Base-by-base conservation (phyloP, 2,329 filamentous ascomycete species). In the Neofusicoccum umdonicola region DNA sequence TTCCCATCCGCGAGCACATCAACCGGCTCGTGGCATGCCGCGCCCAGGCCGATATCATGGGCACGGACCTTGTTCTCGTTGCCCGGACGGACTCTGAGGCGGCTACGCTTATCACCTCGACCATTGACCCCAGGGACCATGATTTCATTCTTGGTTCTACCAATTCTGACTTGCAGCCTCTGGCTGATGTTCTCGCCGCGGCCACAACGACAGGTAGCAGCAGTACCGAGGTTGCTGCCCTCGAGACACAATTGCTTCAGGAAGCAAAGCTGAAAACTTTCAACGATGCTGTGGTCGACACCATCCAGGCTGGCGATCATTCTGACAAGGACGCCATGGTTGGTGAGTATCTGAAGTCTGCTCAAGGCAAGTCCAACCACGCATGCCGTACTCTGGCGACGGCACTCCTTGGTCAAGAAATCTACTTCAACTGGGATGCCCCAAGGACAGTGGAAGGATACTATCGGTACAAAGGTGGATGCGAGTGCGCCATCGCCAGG, bases 361-460 rank as follows among this genome's bases (percentile, higher is more conserved):
- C 50, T 4, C 4, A 22, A 6, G 34, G 50, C 11, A 54, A 54
- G 50, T 17, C 27, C 11, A 41, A 22, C 50, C 34, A 13, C 2
- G 17, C 3, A 8, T 37, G 50, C 34, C 35, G 50, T 6, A 17
- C 35, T 27, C 3, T 54, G 35, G 50, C 35, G 5, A 54, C 4
- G 17, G 1, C 1, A 13, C 78, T 97, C 66, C 88, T 91, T 1
- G 93, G 93, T 63, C 83, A 87, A 4, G 92, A 97, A 69, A 83
- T 98, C 73, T 88, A 87, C 85, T 99, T 95, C 81, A 88, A 98
- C 82, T 99, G 95, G 95, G 93, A 98, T 63, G 83, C 89, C 15
- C 89, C 95, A 17, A 85, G 95, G 67, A 98, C 95, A 17, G 86
- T 95, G 62, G 95, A 99, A 82, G 95, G 95, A 11, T 99, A 90